Evolutionary conservation across 345 rosid species (phyloP).

Genomic region (Turnera subulata): DNA sequence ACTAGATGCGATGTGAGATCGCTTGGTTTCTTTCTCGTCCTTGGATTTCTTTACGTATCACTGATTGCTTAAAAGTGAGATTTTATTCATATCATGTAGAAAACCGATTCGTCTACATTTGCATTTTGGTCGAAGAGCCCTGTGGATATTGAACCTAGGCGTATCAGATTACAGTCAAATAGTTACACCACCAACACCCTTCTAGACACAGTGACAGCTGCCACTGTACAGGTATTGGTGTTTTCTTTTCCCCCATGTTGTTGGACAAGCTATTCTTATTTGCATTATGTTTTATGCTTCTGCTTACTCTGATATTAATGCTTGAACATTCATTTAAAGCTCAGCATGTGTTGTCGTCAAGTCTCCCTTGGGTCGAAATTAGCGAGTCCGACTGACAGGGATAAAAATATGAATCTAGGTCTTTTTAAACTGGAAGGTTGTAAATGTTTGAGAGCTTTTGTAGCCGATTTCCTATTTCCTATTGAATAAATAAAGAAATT

Average conservation of each 20-base stretch:
- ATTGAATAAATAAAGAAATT: too few species aligned
- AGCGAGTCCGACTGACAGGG: too few species aligned
- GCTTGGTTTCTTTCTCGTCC: not conserved
- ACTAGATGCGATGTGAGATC: slow-evolving; percentile 91
- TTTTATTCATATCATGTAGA: slow-evolving; percentile 28
- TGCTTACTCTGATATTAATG: too few species aligned
- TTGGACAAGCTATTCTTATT: too few species aligned
- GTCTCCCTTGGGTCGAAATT: too few species aligned
- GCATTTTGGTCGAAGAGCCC: slow-evolving; percentile 98
- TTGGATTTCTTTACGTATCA: not conserved
- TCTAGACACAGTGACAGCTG: slow-evolving; percentile 92
- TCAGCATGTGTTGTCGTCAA: too few species aligned
- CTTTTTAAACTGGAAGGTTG: too few species aligned
- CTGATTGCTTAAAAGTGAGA: slow-evolving; percentile 7
- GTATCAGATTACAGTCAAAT: slow-evolving; percentile 92
- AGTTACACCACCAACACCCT: slow-evolving; percentile 85
- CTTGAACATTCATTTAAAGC: not conserved
- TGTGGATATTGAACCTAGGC: slow-evolving; percentile 86
- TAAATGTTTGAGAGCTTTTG: too few species aligned
- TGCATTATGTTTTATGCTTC: not conserved
- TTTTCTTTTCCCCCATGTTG: too few species aligned
- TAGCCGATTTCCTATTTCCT: too few species aligned
- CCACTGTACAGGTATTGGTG: slow-evolving; percentile 85
- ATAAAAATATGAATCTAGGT: too few species aligned
- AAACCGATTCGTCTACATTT: slow-evolving; percentile 70